phyloP scores from a whole-genome alignment of 169 alveolate species.

The Neospora caninum region DNA sequence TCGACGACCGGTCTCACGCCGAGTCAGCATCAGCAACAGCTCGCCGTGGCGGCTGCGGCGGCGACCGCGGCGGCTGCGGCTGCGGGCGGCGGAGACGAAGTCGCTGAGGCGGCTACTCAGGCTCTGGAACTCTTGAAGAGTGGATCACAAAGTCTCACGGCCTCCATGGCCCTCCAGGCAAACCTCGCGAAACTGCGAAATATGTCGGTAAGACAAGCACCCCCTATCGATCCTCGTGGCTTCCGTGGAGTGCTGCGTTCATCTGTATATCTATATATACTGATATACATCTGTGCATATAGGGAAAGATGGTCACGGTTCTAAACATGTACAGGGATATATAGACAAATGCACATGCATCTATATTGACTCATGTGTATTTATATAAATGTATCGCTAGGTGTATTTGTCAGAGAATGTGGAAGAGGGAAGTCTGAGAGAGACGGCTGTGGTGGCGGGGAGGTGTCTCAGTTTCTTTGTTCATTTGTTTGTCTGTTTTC shows the following conservation, averaged over 20 bases:
- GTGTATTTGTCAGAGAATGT: no score
- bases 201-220: constrained; percentile 29
- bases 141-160: neutral
- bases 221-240: neutral
- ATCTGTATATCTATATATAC: neutral
- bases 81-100: constrained; percentile 27
- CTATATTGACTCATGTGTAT: no score
- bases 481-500: no score
- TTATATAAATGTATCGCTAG: no score
- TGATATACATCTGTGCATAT: neutral
- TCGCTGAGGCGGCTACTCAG: constrained; percentile 34
- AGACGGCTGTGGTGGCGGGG: no score
- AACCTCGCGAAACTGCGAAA: constrained; percentile 19
- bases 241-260: neutral
- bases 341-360: no score
- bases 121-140: constrained; percentile 13
- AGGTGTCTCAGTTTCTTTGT: no score
- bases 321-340: no score
- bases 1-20: neutral
- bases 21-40: constrained; percentile 27
- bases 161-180: constrained; percentile 13
- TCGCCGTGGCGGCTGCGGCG: constrained; percentile 30
- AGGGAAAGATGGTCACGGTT: no score
- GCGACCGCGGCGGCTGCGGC: constrained; percentile 36
- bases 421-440: no score